Conservation (phyloP, 2,329 filamentous ascomycete genomes). For the Penicillium brevicompactum region DNA sequence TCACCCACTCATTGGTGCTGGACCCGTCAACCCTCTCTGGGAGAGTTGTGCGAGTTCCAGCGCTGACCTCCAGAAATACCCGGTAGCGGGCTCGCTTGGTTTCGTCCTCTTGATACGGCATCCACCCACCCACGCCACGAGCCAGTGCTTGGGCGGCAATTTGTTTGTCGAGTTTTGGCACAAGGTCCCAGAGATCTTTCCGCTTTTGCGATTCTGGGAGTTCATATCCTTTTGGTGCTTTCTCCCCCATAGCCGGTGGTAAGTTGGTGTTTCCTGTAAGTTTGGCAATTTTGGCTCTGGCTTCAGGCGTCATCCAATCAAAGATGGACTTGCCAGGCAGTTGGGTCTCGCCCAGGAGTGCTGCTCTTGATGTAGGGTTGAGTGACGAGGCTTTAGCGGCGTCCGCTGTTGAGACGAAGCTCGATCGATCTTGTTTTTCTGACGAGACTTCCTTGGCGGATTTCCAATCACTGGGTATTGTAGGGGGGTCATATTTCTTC, state of each 20-base stretch:
- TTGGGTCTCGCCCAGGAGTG: slow-evolving; percentile 75
- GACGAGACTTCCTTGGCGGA: slow-evolving; percentile 56
- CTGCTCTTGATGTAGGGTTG: slow-evolving; percentile 74
- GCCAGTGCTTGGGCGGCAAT: slow-evolving; percentile 69
- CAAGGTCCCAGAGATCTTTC: slow-evolving; percentile 59
- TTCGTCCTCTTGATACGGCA: slow-evolving; percentile 83
- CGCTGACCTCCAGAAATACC: slow-evolving; percentile 75
- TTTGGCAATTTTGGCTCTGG: slow-evolving; percentile 73
- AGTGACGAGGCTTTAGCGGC: slow-evolving; percentile 76
- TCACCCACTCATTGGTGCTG: slow-evolving; percentile 72
- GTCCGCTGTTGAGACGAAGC: slow-evolving; percentile 70
- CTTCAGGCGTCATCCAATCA: slow-evolving; percentile 79
- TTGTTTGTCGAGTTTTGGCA: slow-evolving; percentile 67
- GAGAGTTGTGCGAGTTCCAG: slow-evolving; percentile 61
- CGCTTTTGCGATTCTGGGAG: slow-evolving; percentile 65
- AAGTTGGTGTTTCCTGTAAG: slow-evolving; percentile 76
- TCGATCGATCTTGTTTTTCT: slow-evolving; percentile 32
- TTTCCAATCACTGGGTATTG: slow-evolving; percentile 65
- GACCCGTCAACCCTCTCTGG: slow-evolving; percentile 57
- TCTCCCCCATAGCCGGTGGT: slow-evolving; percentile 75
- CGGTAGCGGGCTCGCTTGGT: slow-evolving; percentile 79
- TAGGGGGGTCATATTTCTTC: slow-evolving; percentile 48
- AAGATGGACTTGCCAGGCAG: slow-evolving; percentile 94
- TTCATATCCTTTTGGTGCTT: slow-evolving; percentile 64
- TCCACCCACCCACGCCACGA: slow-evolving; percentile 67